A percentile compares a stretch with the other conserved stretches of the same genome.
Evolutionary conservation across 176 grass and related monocot genomes (phyloP).

Genomic region (bread wheat (Triticum aestivum)): DNA sequence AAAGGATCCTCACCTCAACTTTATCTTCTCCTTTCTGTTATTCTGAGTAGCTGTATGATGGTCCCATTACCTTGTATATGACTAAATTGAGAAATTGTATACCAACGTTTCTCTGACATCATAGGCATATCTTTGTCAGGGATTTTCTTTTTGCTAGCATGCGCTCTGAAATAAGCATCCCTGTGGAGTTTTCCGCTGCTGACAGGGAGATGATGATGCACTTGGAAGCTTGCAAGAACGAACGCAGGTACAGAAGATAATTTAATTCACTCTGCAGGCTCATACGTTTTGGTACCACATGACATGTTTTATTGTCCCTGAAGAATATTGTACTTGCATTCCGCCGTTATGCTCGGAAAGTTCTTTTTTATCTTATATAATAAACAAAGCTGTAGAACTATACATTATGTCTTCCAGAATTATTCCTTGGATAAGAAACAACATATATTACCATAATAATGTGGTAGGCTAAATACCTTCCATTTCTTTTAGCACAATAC

Average conservation of each 20-base stretch:
- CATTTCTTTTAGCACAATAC: too few species aligned
- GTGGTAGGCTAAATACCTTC: not conserved
- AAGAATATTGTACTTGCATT: not conserved
- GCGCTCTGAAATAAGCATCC: slow-evolving; percentile 20
- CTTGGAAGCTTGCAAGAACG: slow-evolving; percentile 9
- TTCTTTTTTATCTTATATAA: not conserved
- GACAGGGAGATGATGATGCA: slow-evolving; percentile 18
- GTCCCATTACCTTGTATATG: slow-evolving; percentile 19
- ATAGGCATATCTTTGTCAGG: slow-evolving; percentile 23
- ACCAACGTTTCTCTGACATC: slow-evolving; percentile 37
- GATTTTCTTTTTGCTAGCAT: slow-evolving; percentile 12
- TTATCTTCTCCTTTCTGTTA: slow-evolving; percentile 27
- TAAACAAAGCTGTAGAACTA: not conserved
- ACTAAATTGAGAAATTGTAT: slow-evolving; percentile 14
- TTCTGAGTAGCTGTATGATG: slow-evolving; percentile 25
- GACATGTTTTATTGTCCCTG: not conserved
- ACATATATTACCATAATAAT: not conserved
- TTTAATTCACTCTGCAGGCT: slow-evolving; percentile 7
- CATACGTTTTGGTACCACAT: not conserved
- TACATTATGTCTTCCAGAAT: not conserved
- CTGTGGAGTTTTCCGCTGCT: slow-evolving; percentile 16
- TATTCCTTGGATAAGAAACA: not conserved
- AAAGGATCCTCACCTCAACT: slow-evolving; percentile 27
- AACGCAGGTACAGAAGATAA: slow-evolving; percentile 13
- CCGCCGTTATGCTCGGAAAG: not conserved